These are phyloP conservation scores for Ceratorhiza oryzae-sativae DNA, from an alignment of 1,284 basidiomycete species.

Conservation along the genomic window DNA sequence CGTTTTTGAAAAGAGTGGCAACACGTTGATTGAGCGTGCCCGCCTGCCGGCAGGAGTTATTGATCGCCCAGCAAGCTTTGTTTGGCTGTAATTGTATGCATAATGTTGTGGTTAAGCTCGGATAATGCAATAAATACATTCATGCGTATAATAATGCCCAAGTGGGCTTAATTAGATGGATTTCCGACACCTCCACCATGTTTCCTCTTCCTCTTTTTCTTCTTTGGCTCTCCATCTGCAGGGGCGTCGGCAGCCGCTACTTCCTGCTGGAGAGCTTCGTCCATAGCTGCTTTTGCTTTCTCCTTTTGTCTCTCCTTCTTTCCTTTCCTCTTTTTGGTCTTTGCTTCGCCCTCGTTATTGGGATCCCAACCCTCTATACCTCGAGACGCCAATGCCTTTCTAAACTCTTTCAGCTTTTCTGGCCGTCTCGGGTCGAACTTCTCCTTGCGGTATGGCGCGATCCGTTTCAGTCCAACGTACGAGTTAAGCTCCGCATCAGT, in stretches of 20 bases:
- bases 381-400: conserved; percentile 60
- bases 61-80: conserved; percentile 42
- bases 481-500: conserved; percentile 93
- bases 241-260: neutral
- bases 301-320: conserved; percentile 53
- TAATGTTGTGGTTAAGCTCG: neutral
- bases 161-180: neutral
- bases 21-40: conserved; percentile 48
- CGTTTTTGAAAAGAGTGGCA: conserved; percentile 61
- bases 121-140: conserved; percentile 1
- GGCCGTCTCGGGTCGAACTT: conserved; percentile 54
- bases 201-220: conserved; percentile 34
- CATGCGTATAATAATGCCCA: neutral
- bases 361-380: conserved; percentile 49
- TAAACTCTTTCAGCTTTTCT: conserved; percentile 72
- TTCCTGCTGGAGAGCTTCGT: conserved; percentile 45
- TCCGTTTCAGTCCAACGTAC: conserved; percentile 86
- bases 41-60: conserved; percentile 33
- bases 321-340: conserved; percentile 50
- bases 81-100: conserved; percentile 38
- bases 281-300: conserved; percentile 42
- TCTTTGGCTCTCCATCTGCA: neutral
- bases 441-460: conserved; percentile 84
- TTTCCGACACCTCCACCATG: neutral
- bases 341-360: conserved; percentile 48